Percentiles rank a stretch among this genome's conserved stretches.
Evolutionary conservation across 441 rosid genomes (phyloP).

Genomic region (Euphorbia neoarborescens): DNA sequence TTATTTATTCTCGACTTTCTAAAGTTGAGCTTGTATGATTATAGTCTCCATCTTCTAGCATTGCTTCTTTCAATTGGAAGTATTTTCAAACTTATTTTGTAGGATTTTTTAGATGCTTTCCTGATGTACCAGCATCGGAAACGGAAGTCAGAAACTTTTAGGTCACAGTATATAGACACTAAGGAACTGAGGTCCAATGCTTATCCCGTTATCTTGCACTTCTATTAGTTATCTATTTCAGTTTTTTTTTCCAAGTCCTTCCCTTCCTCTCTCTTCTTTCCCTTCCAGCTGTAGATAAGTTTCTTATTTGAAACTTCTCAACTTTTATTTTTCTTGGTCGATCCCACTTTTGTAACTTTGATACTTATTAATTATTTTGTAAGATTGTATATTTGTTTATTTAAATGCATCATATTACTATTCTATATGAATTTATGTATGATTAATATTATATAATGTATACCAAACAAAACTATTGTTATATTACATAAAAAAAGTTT

Average conservation of each 20-base stretch:
- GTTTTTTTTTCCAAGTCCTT: slow-evolving; percentile 1
- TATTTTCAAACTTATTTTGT: slow-evolving; percentile 1
- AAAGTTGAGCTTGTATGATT: neutral
- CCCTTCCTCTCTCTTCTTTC: neutral
- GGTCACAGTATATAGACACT: slow-evolving; percentile 73
- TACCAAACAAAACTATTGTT: too few species aligned
- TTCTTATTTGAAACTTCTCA: neutral
- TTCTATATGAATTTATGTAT: too few species aligned
- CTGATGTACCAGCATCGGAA: slow-evolving; percentile 58
- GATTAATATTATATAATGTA: too few species aligned
- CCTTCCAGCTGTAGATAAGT: neutral
- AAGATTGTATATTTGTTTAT: too few species aligned
- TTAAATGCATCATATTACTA: too few species aligned
- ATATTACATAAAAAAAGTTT: too few species aligned
- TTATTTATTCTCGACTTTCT: neutral
- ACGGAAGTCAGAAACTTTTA: slow-evolving; percentile 74
- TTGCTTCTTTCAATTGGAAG: slow-evolving; percentile 12
- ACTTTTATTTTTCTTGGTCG: too few species aligned
- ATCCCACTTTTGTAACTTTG: too few species aligned
- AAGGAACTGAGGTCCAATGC: slow-evolving; percentile 68
- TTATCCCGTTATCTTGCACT: slow-evolving; percentile 12
- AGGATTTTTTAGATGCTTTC: slow-evolving; percentile 37
- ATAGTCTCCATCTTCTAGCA: neutral
- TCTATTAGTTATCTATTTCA: too few species aligned
- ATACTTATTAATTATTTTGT: too few species aligned